These are phyloP conservation scores for Gossypium ekmanianum DNA, from an alignment of 345 rosid species.

Conservation along the genomic window DNA sequence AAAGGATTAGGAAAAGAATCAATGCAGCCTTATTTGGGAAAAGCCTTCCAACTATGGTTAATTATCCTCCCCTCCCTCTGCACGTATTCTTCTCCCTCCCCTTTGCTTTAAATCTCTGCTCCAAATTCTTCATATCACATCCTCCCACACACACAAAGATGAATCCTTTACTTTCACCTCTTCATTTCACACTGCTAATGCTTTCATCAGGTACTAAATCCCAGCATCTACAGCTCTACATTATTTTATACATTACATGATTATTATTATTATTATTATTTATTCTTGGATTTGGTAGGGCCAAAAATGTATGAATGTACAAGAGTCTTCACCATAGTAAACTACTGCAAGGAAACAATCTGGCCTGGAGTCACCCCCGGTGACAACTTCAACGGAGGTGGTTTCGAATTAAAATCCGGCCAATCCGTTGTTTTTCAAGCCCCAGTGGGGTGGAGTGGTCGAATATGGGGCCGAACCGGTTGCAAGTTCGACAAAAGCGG, in stretches of 20 bases:
- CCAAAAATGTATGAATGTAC: slow-evolving; percentile 35
- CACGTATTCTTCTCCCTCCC: slow-evolving; percentile 43
- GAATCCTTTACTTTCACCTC: slow-evolving; percentile 18
- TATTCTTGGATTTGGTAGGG: slow-evolving; percentile 29
- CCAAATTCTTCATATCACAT: neutral
- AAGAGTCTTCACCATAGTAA: slow-evolving; percentile 65
- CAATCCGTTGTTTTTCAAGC: slow-evolving; percentile 56
- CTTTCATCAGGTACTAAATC: slow-evolving; percentile 41
- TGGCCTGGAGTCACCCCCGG: slow-evolving; percentile 83
- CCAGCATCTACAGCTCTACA: too few relatives aligned
- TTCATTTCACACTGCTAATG: slow-evolving; percentile 28
- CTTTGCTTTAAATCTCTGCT: slow-evolving; percentile 21
- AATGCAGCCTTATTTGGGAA: slow-evolving; percentile 10
- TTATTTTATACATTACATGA: neutral
- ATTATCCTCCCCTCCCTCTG: slow-evolving; percentile 16
- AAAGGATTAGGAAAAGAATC: slow-evolving; percentile 50
- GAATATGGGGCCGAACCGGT: slow-evolving; percentile 88
- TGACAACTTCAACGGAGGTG: slow-evolving; percentile 48
- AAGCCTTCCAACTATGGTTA: slow-evolving; percentile 6
- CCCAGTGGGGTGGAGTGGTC: slow-evolving; percentile 72
- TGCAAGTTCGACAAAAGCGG: slow-evolving; percentile 63
- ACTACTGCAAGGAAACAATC: slow-evolving; percentile 56
- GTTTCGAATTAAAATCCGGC: slow-evolving; percentile 56
- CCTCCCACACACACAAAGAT: neutral
- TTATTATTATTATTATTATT: neutral